These are phyloP conservation scores for Phytophthora sp. DNA, from an alignment of 352 stramenopile species.

Conservation along the genomic window DNA sequence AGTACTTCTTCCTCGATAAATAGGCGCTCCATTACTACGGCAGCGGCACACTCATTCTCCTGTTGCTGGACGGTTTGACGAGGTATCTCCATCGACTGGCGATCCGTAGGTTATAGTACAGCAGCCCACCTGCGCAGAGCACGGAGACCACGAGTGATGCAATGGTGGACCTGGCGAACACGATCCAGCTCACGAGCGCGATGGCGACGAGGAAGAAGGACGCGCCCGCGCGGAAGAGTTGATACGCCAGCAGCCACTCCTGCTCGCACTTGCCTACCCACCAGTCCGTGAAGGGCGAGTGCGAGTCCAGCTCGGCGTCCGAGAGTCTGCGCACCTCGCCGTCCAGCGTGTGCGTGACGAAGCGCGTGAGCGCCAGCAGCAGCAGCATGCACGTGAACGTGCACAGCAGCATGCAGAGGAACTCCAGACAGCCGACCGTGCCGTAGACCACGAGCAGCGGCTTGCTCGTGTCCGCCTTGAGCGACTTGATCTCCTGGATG, in stretches of 20 bases:
- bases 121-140: slow-evolving; percentile 48
- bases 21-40: slow-evolving; percentile 7
- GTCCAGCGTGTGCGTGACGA: slow-evolving; percentile 82
- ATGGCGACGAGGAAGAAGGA: slow-evolving; percentile 73
- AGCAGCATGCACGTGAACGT: slow-evolving; percentile 76
- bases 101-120: slow-evolving; percentile 75
- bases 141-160: slow-evolving; percentile 54
- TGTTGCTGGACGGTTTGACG: slow-evolving; percentile 53
- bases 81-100: slow-evolving; percentile 78
- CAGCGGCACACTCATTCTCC: slow-evolving; percentile 25
- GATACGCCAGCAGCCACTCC: slow-evolving; percentile 78
- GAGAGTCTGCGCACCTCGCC: slow-evolving; percentile 60
- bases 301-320: slow-evolving; percentile 61
- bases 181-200: slow-evolving; percentile 62
- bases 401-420: slow-evolving; percentile 79
- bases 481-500: slow-evolving; percentile 68
- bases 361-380: slow-evolving; percentile 76
- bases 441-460: slow-evolving; percentile 70
- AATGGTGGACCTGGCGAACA: slow-evolving; percentile 53
- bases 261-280: slow-evolving; percentile 73
- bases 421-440: slow-evolving; percentile 58
- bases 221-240: slow-evolving; percentile 61
- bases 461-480: slow-evolving; percentile 49
- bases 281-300: slow-evolving; percentile 74
- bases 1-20: slow-evolving; percentile 8